phyloP scores from a whole-genome alignment of 1,284 basidiomycete genomes.

The Ganoderma sinense region DNA sequence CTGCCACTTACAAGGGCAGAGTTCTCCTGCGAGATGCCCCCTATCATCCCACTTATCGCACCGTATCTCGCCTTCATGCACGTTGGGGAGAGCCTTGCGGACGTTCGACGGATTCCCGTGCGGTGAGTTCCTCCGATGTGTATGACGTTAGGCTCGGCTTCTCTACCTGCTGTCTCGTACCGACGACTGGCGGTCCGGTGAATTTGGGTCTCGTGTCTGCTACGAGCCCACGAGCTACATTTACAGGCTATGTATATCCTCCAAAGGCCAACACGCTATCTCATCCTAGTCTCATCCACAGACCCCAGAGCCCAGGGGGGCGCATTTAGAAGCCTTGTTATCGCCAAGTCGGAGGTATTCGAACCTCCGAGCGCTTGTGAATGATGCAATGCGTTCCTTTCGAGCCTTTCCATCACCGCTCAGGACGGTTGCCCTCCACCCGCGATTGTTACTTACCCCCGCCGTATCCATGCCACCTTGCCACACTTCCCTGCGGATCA shows the following conservation, averaged over 20 bases:
- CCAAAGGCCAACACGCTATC: background rate
- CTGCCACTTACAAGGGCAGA: background rate
- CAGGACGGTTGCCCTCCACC: background rate
- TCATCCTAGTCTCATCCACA: background rate
- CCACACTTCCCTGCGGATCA: background rate
- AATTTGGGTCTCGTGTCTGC: background rate
- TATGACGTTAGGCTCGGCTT: conserved; percentile 1
- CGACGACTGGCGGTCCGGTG: background rate
- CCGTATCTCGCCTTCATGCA: background rate
- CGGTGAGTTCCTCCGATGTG: conserved; percentile 1
- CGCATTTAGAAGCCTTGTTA: background rate
- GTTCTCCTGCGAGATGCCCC: background rate
- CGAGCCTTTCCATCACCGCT: background rate
- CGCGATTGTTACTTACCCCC: background rate
- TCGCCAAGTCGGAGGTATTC: background rate
- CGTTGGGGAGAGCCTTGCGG: conserved; percentile 1
- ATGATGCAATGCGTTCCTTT: background rate
- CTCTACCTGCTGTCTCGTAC: conserved; percentile 3
- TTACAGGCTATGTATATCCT: background rate
- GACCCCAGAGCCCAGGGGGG: no score
- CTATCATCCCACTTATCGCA: background rate
- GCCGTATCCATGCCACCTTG: background rate
- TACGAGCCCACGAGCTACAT: background rate
- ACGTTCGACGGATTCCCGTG: conserved; percentile 1
- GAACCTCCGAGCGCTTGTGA: background rate